phyloP scores from a whole-genome alignment of 1,284 basidiomycete species.

The Ganoderma meredithae region DNA sequence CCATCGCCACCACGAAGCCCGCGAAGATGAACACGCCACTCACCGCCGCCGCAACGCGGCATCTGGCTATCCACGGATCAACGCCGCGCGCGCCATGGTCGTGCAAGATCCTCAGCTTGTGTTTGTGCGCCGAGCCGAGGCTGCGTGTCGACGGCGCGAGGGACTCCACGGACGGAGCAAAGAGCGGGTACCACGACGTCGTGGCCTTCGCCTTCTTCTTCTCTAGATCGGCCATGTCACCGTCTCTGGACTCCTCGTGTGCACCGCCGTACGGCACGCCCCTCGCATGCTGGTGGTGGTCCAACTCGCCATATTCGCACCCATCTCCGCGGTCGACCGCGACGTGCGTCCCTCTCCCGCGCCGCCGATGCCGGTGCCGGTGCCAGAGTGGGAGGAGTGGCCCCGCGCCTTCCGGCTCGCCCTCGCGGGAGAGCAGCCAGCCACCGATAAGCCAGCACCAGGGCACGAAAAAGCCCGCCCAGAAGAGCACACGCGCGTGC shows the following conservation, averaged over 20 bases:
- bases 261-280: not conserved
- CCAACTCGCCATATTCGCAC: not conserved
- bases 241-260: not conserved
- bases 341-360: constrained; percentile 16
- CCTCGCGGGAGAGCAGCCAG: constrained; percentile 61
- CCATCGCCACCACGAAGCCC: constrained; percentile 48
- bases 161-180: constrained; percentile 36
- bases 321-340: constrained; percentile 6
- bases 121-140: constrained; percentile 23
- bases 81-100: constrained; percentile 10
- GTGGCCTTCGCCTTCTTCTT: constrained; percentile 18
- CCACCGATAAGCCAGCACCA: constrained; percentile 78
- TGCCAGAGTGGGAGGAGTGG: constrained; percentile 46
- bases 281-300: not conserved
- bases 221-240: no score
- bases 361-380: no score
- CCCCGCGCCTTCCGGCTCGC: constrained; percentile 35
- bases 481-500: constrained; percentile 66
- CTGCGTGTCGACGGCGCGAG: constrained; percentile 34
- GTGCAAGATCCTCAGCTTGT: constrained; percentile 28
- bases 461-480: constrained; percentile 69
- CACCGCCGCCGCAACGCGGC: constrained; percentile 52
- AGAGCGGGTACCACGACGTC: constrained; percentile 35
- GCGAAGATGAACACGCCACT: constrained; percentile 49
- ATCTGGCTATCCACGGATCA: constrained; percentile 54